A percentile compares a stretch with the other conserved stretches of the same genome.
phyloP scores from a whole-genome alignment of 73 alveolate species.

The Paramecium primaurelia region DNA sequence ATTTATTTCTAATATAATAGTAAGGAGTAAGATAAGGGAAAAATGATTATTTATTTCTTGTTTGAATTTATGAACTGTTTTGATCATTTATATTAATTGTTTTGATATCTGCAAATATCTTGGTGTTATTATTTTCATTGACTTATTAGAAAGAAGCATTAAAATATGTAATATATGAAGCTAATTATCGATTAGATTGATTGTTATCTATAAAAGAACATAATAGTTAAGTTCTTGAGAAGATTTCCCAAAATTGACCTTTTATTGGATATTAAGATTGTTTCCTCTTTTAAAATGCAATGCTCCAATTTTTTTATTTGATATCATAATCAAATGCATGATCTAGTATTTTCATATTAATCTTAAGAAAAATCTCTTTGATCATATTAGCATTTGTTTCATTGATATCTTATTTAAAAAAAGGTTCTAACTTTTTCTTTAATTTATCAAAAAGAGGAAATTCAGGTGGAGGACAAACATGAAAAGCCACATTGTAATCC shows the following conservation, averaged over 20 bases:
- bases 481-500: neutral
- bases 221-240: neutral
- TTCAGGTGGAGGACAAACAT: neutral
- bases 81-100: neutral
- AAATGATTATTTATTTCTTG: neutral
- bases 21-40: constrained; percentile 6
- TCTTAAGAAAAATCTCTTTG: neutral
- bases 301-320: neutral
- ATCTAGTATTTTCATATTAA: neutral
- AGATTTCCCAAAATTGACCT: constrained; percentile 7
- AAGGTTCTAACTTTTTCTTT: neutral
- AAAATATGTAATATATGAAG: neutral
- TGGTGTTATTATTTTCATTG: neutral
- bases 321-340: neutral
- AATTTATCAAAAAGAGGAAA: neutral
- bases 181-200: neutral
- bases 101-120: neutral
- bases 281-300: neutral
- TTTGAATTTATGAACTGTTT: neutral
- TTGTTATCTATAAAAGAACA: neutral
- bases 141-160: neutral
- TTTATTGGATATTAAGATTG: neutral
- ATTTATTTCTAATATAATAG: neutral
- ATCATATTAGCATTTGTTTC: neutral
- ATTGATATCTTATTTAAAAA: neutral